Base-by-base conservation (phyloP, 768 basidiomycete genomes). In the Leccinum subtestaceum region DNA sequence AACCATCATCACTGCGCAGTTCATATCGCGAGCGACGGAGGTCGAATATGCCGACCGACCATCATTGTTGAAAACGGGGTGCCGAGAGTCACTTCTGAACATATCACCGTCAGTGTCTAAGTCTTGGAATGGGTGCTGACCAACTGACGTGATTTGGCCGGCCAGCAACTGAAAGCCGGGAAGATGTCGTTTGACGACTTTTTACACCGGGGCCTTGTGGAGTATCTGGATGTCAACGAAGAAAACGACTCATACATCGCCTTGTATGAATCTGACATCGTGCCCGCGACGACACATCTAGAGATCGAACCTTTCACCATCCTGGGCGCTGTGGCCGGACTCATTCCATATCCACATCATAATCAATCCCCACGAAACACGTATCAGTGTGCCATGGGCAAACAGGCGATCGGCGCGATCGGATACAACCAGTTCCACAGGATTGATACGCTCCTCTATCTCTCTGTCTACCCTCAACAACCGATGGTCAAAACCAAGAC, bases 401-500 rank as follows among this genome's bases (percentile, higher is more conserved):
- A 99, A 78, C 97, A 99, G 79, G 96, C 97, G 2, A 99, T 99
- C 63, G 97, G 97, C 21, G 95, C 95, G 12, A 99, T 99, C 61
- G 96, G 88, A 0, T 97, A 95, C 76, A 99, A 98, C 72, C 97
- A 99, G 73, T 85, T 98, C 64, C 93, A 94, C 70, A 85, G 97
- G 48, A 98, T 99, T 70, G 97, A 99, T 73, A 99, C 97, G 0
- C 82, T 99, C 40, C 81, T 99, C n/a, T 99, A 99, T 75, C 82
- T 99, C 53, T 90, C 93, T 36, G 95, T 98, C 10, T 99, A 99
- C 67, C 97, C 97, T 23, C 97, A 99, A 70, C 93, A 98, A 67
- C 97, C 97, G 3, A 97, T 99, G 96, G 95, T 98, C 60, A 98
- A 98, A 75, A 97, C 97, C 6, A 95, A 95, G 74, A 97, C 97